These are phyloP conservation scores for Lagenaria siceraria DNA, from an alignment of 306 rosid genomes.

Conservation along the genomic window DNA sequence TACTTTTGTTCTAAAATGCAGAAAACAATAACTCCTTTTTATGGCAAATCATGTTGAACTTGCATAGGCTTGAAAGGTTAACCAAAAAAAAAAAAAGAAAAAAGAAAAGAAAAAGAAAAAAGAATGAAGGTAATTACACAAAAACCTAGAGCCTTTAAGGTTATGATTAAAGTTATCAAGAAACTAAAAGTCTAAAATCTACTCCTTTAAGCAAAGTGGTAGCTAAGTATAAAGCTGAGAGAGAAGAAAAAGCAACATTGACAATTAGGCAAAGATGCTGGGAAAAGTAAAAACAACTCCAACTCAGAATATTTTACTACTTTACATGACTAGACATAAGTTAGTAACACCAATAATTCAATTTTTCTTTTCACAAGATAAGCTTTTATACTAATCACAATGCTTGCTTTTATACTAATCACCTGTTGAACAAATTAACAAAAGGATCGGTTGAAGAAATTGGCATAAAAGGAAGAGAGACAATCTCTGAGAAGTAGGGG, in stretches of 20 bases:
- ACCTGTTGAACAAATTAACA: too few relatives aligned
- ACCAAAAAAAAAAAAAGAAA: too few relatives aligned
- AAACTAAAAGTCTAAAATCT: neutral
- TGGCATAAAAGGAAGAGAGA: too few relatives aligned
- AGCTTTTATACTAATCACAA: neutral
- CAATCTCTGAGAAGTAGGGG: too few relatives aligned
- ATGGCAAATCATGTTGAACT: neutral
- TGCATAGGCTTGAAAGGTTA: neutral
- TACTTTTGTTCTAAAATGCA: too few relatives aligned
- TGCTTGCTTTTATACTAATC: too few relatives aligned
- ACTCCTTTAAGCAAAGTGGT: neutral
- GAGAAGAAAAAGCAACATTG: neutral
- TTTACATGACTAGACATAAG: neutral
- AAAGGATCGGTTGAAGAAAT: too few relatives aligned
- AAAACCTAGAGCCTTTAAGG: neutral
- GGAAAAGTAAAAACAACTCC: neutral
- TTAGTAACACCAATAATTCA: neutral
- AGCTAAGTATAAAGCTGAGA: neutral
- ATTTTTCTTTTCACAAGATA: neutral
- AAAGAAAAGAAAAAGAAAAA: too few relatives aligned
- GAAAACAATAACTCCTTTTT: too few relatives aligned
- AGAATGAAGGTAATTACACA: neutral
- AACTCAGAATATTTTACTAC: neutral
- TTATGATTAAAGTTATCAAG: neutral
- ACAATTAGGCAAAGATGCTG: conserved; percentile 2